Conservation (phyloP, 805 yeast species). For the Wickerhamiella hasegawae region DNA sequence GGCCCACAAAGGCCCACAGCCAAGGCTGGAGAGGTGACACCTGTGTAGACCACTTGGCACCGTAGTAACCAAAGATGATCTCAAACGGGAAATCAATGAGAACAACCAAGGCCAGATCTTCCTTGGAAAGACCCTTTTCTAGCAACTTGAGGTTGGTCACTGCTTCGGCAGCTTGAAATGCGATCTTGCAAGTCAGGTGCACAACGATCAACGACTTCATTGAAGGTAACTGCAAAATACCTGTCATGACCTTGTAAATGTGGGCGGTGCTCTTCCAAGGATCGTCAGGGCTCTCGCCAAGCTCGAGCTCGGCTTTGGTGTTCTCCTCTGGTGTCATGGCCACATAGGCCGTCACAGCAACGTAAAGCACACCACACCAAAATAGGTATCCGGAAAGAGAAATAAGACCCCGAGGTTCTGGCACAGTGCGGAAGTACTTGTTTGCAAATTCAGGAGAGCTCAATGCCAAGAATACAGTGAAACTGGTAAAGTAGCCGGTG, state of each 20-base stretch:
- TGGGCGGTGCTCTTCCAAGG: constrained; percentile 10
- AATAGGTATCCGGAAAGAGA: constrained; percentile 59
- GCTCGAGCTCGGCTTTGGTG: constrained; percentile 12
- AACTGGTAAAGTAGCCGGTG: constrained; percentile 80
- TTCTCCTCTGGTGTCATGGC: constrained; percentile 60
- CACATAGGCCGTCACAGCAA: constrained; percentile 48
- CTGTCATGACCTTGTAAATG: constrained; percentile 22
- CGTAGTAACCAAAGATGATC: constrained; percentile 85
- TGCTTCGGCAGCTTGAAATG: constrained; percentile 90
- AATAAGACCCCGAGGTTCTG: constrained; percentile 49
- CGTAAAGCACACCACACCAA: constrained; percentile 61
- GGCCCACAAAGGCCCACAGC: constrained; percentile 74
- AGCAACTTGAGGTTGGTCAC: constrained; percentile 83
- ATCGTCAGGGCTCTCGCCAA: background rate
- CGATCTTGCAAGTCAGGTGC: constrained; percentile 70
- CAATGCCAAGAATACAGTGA: constrained; percentile 80
- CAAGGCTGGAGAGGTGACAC: constrained; percentile 59
- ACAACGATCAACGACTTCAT: constrained; percentile 60
- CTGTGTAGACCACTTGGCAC: constrained; percentile 88
- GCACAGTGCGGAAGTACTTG: constrained; percentile 51
- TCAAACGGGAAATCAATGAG: constrained; percentile 93
- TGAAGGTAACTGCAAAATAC: constrained; percentile 35
- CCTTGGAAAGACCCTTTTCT: constrained; percentile 84
- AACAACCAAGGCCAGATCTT: constrained; percentile 84
- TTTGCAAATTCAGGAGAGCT: constrained; percentile 89